Base-by-base conservation (phyloP, 306 rosid species). In the Quercus engelmannii region DNA sequence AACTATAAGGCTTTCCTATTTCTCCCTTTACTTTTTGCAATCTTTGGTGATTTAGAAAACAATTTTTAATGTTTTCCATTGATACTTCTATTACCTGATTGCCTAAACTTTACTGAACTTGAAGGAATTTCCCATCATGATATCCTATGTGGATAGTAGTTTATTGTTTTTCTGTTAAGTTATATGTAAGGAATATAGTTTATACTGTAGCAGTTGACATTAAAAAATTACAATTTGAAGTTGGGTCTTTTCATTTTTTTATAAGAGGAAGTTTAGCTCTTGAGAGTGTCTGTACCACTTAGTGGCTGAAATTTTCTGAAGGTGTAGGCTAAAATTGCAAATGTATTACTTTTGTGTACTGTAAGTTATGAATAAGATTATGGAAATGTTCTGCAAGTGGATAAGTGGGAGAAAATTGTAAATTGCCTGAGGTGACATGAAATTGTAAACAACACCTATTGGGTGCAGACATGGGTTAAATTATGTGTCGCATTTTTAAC, bases 11-110 rank as follows among this genome's bases (percentile, higher is more conserved):
- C 20, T 58, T 67, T 81, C 41, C 5, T 73, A 1, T 21, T 33
- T 54, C 52, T 59, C 31, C 80, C 68, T 80, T 55, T 65, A 5
- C 14, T 30, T 74, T 71, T 23, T 67, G 28, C 83, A 70, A 80
- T 33, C 75, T 85, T 73, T 67, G 17, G 51, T 41, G 77, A 64
- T 41, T 70, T 70, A 52, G 46, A 33, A 64, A 30, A 1, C 64
- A 57, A 63, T 25, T 28, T 56, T 81, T 7, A 54, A 51, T 15
- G 43, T 59, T 65, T 70, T 20, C 23, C n/a, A 3, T 30, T 30
- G 43, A 64, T 41, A 20, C 17, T 64, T 17, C 43, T 61, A 49
- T 61, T 23, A 28, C 46, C 43, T 17, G 46, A 64, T 64, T 38
- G 5, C 21, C 46, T 6, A 30, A 7, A 31, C 70, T 30, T 15